These are phyloP conservation scores for Leccinum barrowsii DNA, from an alignment of 768 basidiomycete genomes.

Conservation along the genomic window DNA sequence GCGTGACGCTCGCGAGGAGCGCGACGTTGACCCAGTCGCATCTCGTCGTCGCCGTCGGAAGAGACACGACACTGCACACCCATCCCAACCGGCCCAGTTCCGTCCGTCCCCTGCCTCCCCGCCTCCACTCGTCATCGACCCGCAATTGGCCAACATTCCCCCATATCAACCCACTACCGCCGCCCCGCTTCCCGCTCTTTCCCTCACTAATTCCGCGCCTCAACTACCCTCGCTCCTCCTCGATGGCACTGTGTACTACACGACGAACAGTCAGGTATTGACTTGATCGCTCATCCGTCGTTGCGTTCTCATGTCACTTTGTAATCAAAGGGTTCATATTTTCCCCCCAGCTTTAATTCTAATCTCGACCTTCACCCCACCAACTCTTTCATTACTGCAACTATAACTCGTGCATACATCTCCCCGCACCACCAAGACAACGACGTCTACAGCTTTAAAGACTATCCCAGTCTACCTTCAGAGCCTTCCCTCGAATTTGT, in stretches of 20 bases:
- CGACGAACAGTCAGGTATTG: slow-evolving; percentile 30
- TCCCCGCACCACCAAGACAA: slow-evolving; percentile 9
- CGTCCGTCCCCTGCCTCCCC: neutral
- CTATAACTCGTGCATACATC: slow-evolving; percentile 4
- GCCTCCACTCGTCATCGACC: slow-evolving; percentile 21
- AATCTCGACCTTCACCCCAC: slow-evolving; percentile 3
- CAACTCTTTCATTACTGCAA: neutral
- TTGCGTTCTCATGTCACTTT: slow-evolving; percentile 23
- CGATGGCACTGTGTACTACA: slow-evolving; percentile 10
- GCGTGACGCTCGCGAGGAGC: slow-evolving; percentile 38
- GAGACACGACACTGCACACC: slow-evolving; percentile 1
- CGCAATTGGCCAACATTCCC: slow-evolving; percentile 20
- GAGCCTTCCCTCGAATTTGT: slow-evolving; percentile 65
- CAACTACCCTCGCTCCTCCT: slow-evolving; percentile 3
- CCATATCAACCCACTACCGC: slow-evolving; percentile 12
- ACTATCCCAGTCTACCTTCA: slow-evolving; percentile 31
- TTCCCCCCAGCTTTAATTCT: slow-evolving; percentile 4
- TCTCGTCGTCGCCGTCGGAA: slow-evolving; percentile 25
- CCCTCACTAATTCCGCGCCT: slow-evolving; percentile 7
- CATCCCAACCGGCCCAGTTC: slow-evolving; percentile 1
- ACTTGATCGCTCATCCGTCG: slow-evolving; percentile 20
- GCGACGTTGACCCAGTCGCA: slow-evolving; percentile 23
- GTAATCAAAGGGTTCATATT: slow-evolving; percentile 22
- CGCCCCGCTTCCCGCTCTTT: neutral
- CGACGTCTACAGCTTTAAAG: slow-evolving; percentile 13